Evolutionary conservation across 2,329 filamentous ascomycete genomes (phyloP).

Genomic region (Pseudogymnoascus sp.): DNA sequence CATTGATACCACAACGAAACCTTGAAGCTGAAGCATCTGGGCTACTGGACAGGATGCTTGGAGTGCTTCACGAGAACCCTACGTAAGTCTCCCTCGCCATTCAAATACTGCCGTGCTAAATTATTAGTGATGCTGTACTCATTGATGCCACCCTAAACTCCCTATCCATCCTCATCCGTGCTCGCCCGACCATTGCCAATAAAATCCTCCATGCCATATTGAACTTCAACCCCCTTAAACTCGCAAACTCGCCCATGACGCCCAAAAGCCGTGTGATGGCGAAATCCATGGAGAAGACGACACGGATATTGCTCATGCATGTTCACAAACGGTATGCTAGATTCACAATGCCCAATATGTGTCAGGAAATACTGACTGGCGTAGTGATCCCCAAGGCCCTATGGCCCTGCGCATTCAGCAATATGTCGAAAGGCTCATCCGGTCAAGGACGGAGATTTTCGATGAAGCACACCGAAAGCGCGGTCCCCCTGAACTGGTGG

Average conservation of each 20-base stretch:
- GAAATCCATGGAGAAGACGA: conserved; percentile 92
- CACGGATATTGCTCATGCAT: conserved; percentile 74
- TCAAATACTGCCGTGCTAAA: conserved; percentile 31
- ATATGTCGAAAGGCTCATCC: conserved; percentile 74
- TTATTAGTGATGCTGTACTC: conserved; percentile 68
- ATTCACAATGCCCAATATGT: not conserved
- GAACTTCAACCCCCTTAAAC: conserved; percentile 84
- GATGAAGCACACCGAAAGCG: conserved; percentile 77
- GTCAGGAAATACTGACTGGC: conserved; percentile 20
- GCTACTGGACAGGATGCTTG: conserved; percentile 79
- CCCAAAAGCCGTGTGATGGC: conserved; percentile 73
- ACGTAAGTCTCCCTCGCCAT: conserved; percentile 49
- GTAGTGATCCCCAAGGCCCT: conserved; percentile 72
- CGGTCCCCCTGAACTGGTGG: conserved; percentile 59
- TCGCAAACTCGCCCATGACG: conserved; percentile 69
- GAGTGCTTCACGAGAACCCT: conserved; percentile 76
- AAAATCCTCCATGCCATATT: conserved; percentile 81
- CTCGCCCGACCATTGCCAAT: conserved; percentile 70
- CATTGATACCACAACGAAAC: conserved; percentile 67
- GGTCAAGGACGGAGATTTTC: conserved; percentile 68
- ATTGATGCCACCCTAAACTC: conserved; percentile 90
- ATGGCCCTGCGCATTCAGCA: conserved; percentile 74
- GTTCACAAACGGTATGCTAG: conserved; percentile 64
- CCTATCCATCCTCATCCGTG: conserved; percentile 73
- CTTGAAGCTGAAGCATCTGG: conserved; percentile 91